A percentile compares a stretch with the other conserved stretches of the same genome.
These are phyloP conservation scores for Jatropha curcas DNA, from an alignment of 345 rosid genomes.

Conservation along the genomic window DNA sequence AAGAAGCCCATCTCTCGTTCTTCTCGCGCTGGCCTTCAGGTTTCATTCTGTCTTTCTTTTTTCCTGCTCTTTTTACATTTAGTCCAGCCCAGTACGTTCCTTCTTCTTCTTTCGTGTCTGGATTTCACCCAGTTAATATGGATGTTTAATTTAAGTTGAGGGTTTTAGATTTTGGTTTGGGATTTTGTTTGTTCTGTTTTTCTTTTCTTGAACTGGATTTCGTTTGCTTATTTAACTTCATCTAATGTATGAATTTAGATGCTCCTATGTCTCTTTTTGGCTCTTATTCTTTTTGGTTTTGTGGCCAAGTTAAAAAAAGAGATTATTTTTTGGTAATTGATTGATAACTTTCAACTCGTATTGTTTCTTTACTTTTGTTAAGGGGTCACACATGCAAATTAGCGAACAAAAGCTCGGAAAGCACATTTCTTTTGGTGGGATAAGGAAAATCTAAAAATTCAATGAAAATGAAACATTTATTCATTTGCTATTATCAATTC, in stretches of 20 bases:
- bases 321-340: too few species aligned
- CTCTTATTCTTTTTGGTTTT: too few species aligned
- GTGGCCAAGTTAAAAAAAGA: too few species aligned
- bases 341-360: too few species aligned
- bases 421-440: too few species aligned
- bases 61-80: neutral
- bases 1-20: conserved; percentile 77
- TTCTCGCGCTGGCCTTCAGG: conserved; percentile 87
- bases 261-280: too few species aligned
- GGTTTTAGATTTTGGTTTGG: neutral
- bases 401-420: neutral
- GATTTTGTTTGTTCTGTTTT: neutral
- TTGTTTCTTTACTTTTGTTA: too few species aligned
- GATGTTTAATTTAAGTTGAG: neutral
- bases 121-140: neutral
- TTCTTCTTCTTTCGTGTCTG: neutral
- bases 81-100: too few species aligned
- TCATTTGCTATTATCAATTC: neutral
- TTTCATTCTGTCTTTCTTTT: conserved; percentile 21
- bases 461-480: neutral
- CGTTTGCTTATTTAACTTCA: neutral
- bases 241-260: too few species aligned
- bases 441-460: neutral
- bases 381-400: too few species aligned
- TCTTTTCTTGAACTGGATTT: neutral